Percentiles rank a stretch among this genome's conserved stretches.
phyloP scores from a whole-genome alignment of 2,329 filamentous ascomycete species.

The Exophiala alcalophila region DNA sequence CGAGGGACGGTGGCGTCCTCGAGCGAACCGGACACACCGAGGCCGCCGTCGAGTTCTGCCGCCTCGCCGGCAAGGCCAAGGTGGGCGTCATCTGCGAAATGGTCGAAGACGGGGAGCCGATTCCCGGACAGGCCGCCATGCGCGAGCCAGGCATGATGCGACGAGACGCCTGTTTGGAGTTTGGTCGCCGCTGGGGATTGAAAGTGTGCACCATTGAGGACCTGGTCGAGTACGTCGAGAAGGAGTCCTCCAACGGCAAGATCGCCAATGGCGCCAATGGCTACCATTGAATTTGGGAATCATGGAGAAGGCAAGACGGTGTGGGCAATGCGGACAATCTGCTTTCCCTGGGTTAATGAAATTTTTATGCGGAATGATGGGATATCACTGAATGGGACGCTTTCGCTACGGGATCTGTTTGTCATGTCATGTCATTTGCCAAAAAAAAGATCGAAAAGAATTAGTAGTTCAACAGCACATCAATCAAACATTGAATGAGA shows the following conservation, averaged over 20 bases:
- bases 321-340: background rate
- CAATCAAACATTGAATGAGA: too few relatives aligned
- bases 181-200: slow-evolving; percentile 83
- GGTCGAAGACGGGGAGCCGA: slow-evolving; percentile 73
- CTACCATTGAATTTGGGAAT: slow-evolving; percentile 8
- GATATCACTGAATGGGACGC: too few relatives aligned
- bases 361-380: too few relatives aligned
- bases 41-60: slow-evolving; percentile 86
- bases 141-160: slow-evolving; percentile 79
- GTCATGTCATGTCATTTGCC: too few relatives aligned
- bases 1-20: slow-evolving; percentile 74
- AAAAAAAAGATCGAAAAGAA: too few relatives aligned
- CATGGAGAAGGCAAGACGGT: too few relatives aligned
- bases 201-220: slow-evolving; percentile 96
- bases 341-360: too few relatives aligned
- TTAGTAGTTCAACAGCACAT: too few relatives aligned
- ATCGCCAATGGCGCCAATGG: slow-evolving; percentile 13
- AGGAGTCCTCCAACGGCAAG: slow-evolving; percentile 58
- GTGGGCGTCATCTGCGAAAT: slow-evolving; percentile 88
- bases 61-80: slow-evolving; percentile 70
- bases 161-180: slow-evolving; percentile 79
- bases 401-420: too few relatives aligned
- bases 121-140: slow-evolving; percentile 60
- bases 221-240: slow-evolving; percentile 74
- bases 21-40: slow-evolving; percentile 85